phyloP scores from a whole-genome alignment of 2,329 filamentous ascomycete genomes.

The Fusarium avenaceum region DNA sequence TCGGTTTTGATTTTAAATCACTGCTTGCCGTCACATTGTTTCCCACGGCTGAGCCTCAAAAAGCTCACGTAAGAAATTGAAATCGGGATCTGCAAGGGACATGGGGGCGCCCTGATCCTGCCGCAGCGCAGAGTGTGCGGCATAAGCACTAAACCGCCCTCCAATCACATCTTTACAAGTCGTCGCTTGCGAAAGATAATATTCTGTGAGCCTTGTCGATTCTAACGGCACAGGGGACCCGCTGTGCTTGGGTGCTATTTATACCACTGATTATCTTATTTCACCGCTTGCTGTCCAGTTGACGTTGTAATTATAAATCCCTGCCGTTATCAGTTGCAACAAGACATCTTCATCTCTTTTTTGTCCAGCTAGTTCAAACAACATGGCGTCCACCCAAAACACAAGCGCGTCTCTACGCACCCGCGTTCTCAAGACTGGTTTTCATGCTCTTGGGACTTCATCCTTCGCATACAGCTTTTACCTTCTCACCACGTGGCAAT shows the following conservation, averaged over 20 bases:
- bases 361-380: not conserved
- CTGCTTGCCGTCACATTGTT: too few relatives aligned
- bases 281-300: not conserved
- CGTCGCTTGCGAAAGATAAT: not conserved
- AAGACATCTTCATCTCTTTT: not conserved
- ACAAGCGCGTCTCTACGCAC: not conserved
- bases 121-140: not conserved
- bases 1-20: too few relatives aligned
- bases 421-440: fast-evolving
- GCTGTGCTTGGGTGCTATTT: not conserved
- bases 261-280: not conserved
- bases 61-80: not conserved
- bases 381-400: not conserved
- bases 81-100: not conserved
- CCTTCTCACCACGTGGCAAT: constrained; percentile 14
- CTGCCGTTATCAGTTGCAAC: not conserved
- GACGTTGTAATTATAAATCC: not conserved
- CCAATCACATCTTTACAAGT: not conserved
- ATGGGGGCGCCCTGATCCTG: not conserved
- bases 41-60: not conserved
- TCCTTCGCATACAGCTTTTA: constrained; percentile 19
- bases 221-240: not conserved
- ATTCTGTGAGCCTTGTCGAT: not conserved
- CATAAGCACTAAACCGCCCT: not conserved
- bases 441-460: not conserved